Base-by-base conservation (phyloP, 129 eudicot species). In the Tagetes patula region DNA sequence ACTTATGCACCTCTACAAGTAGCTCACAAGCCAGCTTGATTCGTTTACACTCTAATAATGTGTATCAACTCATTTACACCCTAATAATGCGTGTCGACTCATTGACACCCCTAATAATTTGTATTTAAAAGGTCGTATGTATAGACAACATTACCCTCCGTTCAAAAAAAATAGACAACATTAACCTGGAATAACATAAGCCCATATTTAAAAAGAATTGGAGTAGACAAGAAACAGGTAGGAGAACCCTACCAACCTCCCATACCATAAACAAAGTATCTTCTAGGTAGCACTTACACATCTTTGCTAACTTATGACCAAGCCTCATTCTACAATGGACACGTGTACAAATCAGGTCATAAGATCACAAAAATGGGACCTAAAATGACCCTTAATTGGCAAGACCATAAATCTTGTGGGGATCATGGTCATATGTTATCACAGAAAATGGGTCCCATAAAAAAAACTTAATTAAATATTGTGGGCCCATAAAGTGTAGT, bases 261-360 rank as follows among this genome's bases (percentile, higher is more conserved):
- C 67, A 12, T 49, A 75, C 67, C 79, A 43, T 45, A 75, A 75
- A 40, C 66, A 65, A 58, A 61, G 72, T 40, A 78, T 78, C 67
- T 78, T 62, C 6, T 78, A 70, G 82, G 82, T 78, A 56, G 66
- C 65, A 71, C 77, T 70, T 52, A 12, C 68, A 52, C 77, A 78
- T 71, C 77, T 63, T 10, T 60, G 39, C 71, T 77, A 61, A 70
- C 76, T 71, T 64, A 49, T 34, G 52, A 70, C 13, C 65, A 42
- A 70, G 55, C 81, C 65, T 71, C 65, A 41, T 6, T 50, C 53
- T 50, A 71, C 39, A 71, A 70, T 49, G 31, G 42, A 63, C 39
- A 78, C 76, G 55, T 71, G 48, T 70, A 33, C 58, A 42, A 31
- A 71, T 63, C 71, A 70, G 71, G 82, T 71, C 65, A 70, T 70